phyloP scores from a whole-genome alignment of 495 filamentous ascomycete genomes.

The Astrocystis sublimbata region DNA sequence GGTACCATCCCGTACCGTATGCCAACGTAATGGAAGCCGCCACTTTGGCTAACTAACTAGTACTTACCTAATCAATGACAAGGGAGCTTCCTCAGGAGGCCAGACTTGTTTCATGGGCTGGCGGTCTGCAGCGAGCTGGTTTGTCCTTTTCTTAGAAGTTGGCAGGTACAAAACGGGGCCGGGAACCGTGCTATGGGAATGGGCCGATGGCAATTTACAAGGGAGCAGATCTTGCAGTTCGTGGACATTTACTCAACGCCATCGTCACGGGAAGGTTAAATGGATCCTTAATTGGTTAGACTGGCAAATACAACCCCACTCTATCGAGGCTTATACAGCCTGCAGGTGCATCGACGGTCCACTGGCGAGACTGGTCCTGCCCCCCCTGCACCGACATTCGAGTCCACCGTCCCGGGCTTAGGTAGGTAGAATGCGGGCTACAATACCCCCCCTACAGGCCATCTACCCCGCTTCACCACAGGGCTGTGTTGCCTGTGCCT shows the following conservation, averaged over 20 bases:
- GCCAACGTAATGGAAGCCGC: too few relatives aligned
- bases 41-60: too few relatives aligned
- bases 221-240: background rate
- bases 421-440: background rate
- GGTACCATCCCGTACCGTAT: too few relatives aligned
- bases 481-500: background rate
- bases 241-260: background rate
- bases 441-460: background rate
- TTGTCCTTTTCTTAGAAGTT: slow-evolving; percentile 12
- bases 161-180: too few relatives aligned
- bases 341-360: too few relatives aligned
- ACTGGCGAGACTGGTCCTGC: background rate
- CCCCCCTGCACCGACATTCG: background rate
- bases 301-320: too few relatives aligned
- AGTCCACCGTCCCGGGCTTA: background rate
- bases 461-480: slow-evolving; percentile 5
- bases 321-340: too few relatives aligned
- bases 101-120: background rate
- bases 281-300: too few relatives aligned
- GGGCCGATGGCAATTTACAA: background rate
- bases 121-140: too few relatives aligned
- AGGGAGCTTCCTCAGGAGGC: background rate
- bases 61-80: background rate
- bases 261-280: too few relatives aligned
- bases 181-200: slow-evolving; percentile 4